Base-by-base conservation (phyloP, 306 rosid species). In the Prunus kanzakura region DNA sequence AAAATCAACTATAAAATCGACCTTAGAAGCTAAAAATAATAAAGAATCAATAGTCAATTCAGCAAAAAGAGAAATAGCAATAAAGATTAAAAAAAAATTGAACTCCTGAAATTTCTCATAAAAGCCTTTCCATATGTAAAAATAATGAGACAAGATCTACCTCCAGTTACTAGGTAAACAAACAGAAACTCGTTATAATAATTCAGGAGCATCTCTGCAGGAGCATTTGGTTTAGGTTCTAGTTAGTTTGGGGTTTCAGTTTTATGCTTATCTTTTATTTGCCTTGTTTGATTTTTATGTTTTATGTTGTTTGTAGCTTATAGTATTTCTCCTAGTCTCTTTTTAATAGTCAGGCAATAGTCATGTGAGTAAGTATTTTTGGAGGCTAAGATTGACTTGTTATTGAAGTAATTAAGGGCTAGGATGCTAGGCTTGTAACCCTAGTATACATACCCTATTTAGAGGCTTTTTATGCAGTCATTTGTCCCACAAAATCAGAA, bases 1-100 rank as follows among this genome's bases (percentile, higher is more conserved):
- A 65, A 86, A 77, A 69, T 82, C 82, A 78, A 84, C 83, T 35
- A 75, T 51, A 54, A 79, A 55, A 80, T 64, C 10, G 52, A 73
- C 68, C 83, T 25, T 27, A 54, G 68, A 76, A 78, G 70, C 79
- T 64, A 72, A 70, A 65, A 51, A 76, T 66, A 65, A 70, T 81
- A 64, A 78, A 49, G 19, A 72, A 62, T 49, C 43, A 78, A 56
- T 68, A 51, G 71, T 86, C 83, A 78, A 54, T 61, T 52, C 80
- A 71, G 68, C 43, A 77, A 23, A 72, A 79, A 76, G 64, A 68
- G 29, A 77, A 45, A 38, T 27, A 74, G 41, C 51, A 78, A 69
- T 18, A 22, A 60, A 27, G 25, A 45, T 46, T 5, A 1, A 35
- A 56, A 35, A 56, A 12, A 52, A 73, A 55, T 74, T 23, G 2